Evolutionary conservation across 169 alveolate species (phyloP), one percentile per base, ranked within the genome.

Genomic region (Plasmodium vivax): DNA sequence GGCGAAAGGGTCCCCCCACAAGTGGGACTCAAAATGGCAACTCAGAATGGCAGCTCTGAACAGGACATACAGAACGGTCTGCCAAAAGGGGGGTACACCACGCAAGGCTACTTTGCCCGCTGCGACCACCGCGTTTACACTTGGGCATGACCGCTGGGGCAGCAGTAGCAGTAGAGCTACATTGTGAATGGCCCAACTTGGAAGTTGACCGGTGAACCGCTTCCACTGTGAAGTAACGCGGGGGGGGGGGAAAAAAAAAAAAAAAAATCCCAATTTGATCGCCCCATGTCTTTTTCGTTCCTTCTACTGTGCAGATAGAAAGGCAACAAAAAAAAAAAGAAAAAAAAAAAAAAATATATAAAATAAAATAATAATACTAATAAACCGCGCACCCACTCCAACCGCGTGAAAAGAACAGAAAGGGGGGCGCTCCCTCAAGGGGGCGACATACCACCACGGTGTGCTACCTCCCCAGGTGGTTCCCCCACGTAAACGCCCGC

Each of bases 401-500:
- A 10, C n/a, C 16, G 56, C 16, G 56, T 45, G 56, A 45, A 10
- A 45, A 45, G 56, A 45, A 45, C 56, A 0, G 12, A 45, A 45
- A 45, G 3, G n/a, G 56, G 56, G 16, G 56, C 0, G 56, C 36
- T 84, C 34, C n/a, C 16, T 45, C 56, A 45, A 10, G 9, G 56
- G 5, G n/a, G 56, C 56, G 56, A 45, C 12, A 8, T 45, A 3
- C 6, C 56, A 45, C n/a, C 56, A 45, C 56, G 56, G 12, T 45
- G 56, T 45, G n/a, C 45, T 38, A 45, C 12, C 19, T 16, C 36
- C 41, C n/a, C 54, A 30, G 0, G 38, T 56, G 38, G 19, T 62
- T 7, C 62, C 47, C 16, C 94, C 14, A 88, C 27, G 51, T 88
- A 88, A 8, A 56, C 83, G 12, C 90, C 45, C 3, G 79, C 38